A percentile compares a stretch with the other conserved stretches of the same genome.
phyloP scores from a whole-genome alignment of 73 alveolate genomes.

The Uronychia setigera region DNA sequence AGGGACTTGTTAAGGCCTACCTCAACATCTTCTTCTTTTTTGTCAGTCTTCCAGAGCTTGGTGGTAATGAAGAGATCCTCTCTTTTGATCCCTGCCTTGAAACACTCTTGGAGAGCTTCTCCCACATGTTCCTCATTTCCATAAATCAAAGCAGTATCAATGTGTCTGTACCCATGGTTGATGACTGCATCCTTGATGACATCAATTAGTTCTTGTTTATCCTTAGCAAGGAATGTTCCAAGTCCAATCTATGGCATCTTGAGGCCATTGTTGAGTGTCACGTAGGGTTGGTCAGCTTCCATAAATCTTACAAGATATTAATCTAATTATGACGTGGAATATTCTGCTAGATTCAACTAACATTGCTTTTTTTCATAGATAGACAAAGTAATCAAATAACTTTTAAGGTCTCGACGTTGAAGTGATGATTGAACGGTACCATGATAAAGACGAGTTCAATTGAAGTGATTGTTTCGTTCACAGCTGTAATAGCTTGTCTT shows the following conservation, averaged over 20 bases:
- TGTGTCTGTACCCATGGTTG: conserved; percentile 70
- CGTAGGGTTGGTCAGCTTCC: too few relatives aligned
- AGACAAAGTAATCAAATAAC: too few relatives aligned
- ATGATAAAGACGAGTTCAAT: neutral
- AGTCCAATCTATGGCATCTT: conserved; percentile 76
- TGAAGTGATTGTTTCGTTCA: neutral
- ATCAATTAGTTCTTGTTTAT: neutral
- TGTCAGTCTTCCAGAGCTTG: conserved; percentile 58
- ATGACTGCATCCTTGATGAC: conserved; percentile 24
- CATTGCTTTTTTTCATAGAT: too few relatives aligned
- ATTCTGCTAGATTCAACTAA: too few relatives aligned
- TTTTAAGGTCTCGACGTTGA: neutral
- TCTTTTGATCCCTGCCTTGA: conserved; percentile 77
- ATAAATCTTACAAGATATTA: too few relatives aligned
- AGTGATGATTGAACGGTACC: neutral
- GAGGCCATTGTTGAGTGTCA: conserved; percentile 23
- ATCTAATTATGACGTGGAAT: too few relatives aligned
- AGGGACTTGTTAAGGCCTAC: conserved; percentile 54
- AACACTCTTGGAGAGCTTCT: conserved; percentile 67
- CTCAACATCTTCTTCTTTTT: conserved; percentile 51
- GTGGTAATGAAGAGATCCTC: conserved; percentile 83
- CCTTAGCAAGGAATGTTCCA: conserved; percentile 55
- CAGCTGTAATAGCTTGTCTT: neutral
- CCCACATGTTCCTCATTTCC: conserved; percentile 72
- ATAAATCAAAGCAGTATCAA: conserved; percentile 73